Evolutionary conservation across 208 protist genomes (phyloP), one percentile per base, ranked within the genome.

Genomic region (Porcisia deanei): DNA sequence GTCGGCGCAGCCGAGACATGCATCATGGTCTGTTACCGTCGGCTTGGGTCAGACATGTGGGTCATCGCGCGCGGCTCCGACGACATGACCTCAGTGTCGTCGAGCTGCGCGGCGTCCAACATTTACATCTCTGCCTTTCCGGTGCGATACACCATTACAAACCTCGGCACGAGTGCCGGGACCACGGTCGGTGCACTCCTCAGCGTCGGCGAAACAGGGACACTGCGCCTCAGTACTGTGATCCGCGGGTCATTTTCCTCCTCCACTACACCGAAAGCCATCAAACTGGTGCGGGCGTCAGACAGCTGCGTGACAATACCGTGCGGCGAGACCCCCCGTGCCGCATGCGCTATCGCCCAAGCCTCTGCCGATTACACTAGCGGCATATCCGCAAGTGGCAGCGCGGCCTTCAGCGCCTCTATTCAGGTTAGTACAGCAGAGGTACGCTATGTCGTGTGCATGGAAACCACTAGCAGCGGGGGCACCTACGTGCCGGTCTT

Each of bases 11-110:
- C 84, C 2, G 83, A 84, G 25, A 75, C 88, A 49, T 97, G 94
- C 79, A 67, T 94, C 30, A 74, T 75, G 52, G 71, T 95, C 57
- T 97, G 94, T 76, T 96, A 97, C 83, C 83, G 75, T 22, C 72
- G 92, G 16, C 12, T 70, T 18, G 77, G 80, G 41, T 83, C 68
- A 20, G 68, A 61, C 25, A 59, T 58, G 41, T 97, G 90, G 90
- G 77, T 91, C 7, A 78, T 93, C 5, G 83, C 88, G 14, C 76
- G 77, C 16, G 52, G 71, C 8, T 65, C 45, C 37, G 59, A 71
- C 10, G 58, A 57, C 68, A 60, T 68, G 43, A 54, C 72, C 8
- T 43, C 58, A 45, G 73, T 85, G 25, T 73, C 75, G 16, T 77
- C 79, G 34, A 77, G 74, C 25, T 97, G 91, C 77, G 66, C 71